A percentile compares a stretch with the other conserved stretches of the same genome.
phyloP scores from a whole-genome alignment of 306 rosid genomes.

The Psophocarpus tetragonolobus region DNA sequence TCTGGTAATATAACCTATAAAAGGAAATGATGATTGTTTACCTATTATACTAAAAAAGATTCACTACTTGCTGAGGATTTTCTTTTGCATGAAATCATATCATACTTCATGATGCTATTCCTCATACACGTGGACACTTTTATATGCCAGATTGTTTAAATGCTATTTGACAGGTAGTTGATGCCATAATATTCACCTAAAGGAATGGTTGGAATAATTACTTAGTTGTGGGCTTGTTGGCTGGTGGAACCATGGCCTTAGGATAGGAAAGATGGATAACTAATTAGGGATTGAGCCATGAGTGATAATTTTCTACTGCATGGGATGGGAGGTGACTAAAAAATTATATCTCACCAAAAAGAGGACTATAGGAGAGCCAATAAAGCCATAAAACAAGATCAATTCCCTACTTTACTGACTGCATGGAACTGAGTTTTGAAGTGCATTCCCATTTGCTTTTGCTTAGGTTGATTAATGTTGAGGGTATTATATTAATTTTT shows the following conservation, averaged over 20 bases:
- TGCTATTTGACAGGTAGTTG: slow-evolving; percentile 20
- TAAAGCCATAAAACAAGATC: slow-evolving; percentile 14
- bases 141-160: not conserved
- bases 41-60: not conserved
- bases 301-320: not conserved
- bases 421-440: slow-evolving; percentile 24
- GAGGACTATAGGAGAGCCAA: slow-evolving; percentile 9
- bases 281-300: slow-evolving; percentile 24
- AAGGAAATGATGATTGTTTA: slow-evolving; percentile 22
- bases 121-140: not conserved
- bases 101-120: slow-evolving; percentile 1
- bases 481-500: slow-evolving; percentile 19
- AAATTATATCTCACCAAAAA: slow-evolving; percentile 6
- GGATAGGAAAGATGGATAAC: slow-evolving; percentile 24
- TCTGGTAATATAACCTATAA: slow-evolving; percentile 60
- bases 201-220: not conserved
- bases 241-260: slow-evolving; percentile 9
- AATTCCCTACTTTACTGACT: not conserved
- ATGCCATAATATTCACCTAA: not conserved
- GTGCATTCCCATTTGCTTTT: slow-evolving; percentile 13
- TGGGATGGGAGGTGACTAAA: slow-evolving; percentile 17
- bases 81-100: slow-evolving; percentile 9
- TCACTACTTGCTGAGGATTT: slow-evolving; percentile 10
- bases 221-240: slow-evolving; percentile 13
- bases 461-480: slow-evolving; percentile 9